These are phyloP conservation scores for Penicillium riverlandense DNA, from an alignment of 495 filamentous ascomycete species.

Conservation along the genomic window DNA sequence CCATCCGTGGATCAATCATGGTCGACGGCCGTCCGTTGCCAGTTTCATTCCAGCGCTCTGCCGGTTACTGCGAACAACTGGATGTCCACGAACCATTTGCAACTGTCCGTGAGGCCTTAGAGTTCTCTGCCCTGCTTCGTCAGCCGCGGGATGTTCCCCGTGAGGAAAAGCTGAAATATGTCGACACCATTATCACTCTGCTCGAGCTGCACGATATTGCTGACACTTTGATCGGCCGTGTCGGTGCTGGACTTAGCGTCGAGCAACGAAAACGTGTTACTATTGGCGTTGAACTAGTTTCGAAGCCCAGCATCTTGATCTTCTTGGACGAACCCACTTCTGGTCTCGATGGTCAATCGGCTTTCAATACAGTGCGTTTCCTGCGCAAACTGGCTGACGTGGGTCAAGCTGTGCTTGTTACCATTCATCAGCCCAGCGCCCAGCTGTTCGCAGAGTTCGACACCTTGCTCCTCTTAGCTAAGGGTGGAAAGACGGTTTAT, in stretches of 20 bases:
- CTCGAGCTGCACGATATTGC: slow-evolving; percentile 52
- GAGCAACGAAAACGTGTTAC: slow-evolving; percentile 61
- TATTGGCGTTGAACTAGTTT: slow-evolving; percentile 62
- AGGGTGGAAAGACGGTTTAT: slow-evolving; percentile 65
- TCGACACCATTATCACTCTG: slow-evolving; percentile 50
- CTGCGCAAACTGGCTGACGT: slow-evolving; percentile 57
- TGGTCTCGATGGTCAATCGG: slow-evolving; percentile 57
- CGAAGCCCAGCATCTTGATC: slow-evolving; percentile 59
- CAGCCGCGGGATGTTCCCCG: slow-evolving; percentile 43
- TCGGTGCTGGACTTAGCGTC: slow-evolving; percentile 46
- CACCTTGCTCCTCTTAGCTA: slow-evolving; percentile 58
- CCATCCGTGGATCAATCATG: slow-evolving; percentile 77
- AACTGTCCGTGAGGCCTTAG: slow-evolving; percentile 56
- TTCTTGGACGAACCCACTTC: slow-evolving; percentile 78
- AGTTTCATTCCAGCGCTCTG: slow-evolving; percentile 69
- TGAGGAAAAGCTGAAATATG: slow-evolving; percentile 53
- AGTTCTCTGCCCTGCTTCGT: slow-evolving; percentile 51
- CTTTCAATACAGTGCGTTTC: slow-evolving; percentile 59
- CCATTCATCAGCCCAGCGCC: slow-evolving; percentile 71
- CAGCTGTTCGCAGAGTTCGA: slow-evolving; percentile 72
- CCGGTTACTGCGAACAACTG: slow-evolving; percentile 54
- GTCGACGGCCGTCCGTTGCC: slow-evolving; percentile 75
- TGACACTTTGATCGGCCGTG: slow-evolving; percentile 45
- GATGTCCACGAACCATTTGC: slow-evolving; percentile 53
- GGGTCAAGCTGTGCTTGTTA: slow-evolving; percentile 66